phyloP scores from a whole-genome alignment of 2,329 filamentous ascomycete genomes.

The Trematosphaeria pertusa region DNA sequence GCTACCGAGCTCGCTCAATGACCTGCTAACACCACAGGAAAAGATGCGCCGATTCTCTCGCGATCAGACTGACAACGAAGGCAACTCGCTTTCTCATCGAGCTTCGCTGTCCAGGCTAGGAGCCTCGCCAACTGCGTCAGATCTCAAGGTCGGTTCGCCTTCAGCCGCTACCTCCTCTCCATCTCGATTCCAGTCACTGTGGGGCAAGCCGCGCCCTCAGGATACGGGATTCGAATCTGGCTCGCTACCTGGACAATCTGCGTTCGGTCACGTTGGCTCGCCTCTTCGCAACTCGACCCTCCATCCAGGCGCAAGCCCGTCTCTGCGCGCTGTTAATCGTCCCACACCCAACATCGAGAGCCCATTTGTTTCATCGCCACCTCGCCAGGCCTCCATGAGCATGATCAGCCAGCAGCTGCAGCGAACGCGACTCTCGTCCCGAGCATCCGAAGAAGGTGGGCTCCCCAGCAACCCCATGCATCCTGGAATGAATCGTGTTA shows the following conservation, averaged over 20 bases:
- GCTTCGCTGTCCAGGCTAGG: conserved; percentile 60
- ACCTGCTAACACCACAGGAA: conserved; percentile 68
- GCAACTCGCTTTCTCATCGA: conserved; percentile 51
- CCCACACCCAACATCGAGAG: conserved; percentile 57
- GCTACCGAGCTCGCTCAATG: conserved; percentile 73
- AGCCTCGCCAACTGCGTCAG: conserved; percentile 53
- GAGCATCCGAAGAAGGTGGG: conserved; percentile 35
- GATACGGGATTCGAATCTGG: conserved; percentile 52
- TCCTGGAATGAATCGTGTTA: conserved; percentile 71
- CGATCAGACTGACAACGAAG: conserved; percentile 62
- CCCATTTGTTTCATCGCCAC: conserved; percentile 61
- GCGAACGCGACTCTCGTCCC: conserved; percentile 50
- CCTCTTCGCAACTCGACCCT: conserved; percentile 68
- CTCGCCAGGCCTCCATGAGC: conserved; percentile 64
- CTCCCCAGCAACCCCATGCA: conserved; percentile 46
- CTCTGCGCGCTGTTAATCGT: conserved; percentile 58
- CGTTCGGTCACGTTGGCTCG: conserved; percentile 69
- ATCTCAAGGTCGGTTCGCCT: conserved; percentile 58
- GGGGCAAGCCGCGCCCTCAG: conserved; percentile 59
- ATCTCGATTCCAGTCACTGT: conserved; percentile 67
- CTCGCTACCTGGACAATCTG: conserved; percentile 49
- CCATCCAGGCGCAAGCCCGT: conserved; percentile 58
- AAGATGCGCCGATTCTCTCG: conserved; percentile 66
- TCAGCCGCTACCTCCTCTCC: conserved; percentile 62
- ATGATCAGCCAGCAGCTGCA: conserved; percentile 67